These are phyloP conservation scores for Cucumis cinereus DNA, from an alignment of 306 rosid species.

Conservation along the genomic window DNA sequence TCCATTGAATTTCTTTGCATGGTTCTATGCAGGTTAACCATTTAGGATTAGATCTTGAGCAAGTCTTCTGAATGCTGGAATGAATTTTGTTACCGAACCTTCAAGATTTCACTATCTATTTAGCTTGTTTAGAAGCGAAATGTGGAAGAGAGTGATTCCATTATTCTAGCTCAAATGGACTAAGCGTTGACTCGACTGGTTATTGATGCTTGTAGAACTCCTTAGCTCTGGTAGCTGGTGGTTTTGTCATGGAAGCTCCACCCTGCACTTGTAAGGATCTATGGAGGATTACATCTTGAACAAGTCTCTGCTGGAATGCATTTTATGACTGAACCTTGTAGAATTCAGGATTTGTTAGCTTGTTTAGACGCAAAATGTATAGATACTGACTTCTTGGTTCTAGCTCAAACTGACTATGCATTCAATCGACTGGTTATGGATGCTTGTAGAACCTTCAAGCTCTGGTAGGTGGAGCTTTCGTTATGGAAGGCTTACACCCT, in stretches of 20 bases:
- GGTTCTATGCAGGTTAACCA: neutral
- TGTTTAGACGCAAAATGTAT: neutral
- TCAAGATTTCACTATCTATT: neutral
- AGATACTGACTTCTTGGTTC: neutral
- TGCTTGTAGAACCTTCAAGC: neutral
- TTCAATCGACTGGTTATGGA: neutral
- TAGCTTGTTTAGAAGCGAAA: neutral
- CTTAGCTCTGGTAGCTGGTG: neutral
- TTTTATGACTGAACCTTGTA: neutral
- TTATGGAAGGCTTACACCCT: neutral
- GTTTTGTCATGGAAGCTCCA: neutral
- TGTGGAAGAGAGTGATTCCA: neutral
- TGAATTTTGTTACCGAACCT: neutral
- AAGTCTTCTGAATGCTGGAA: neutral
- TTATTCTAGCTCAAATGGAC: neutral
- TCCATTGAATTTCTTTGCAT: neutral
- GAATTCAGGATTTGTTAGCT: neutral
- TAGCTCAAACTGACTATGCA: neutral
- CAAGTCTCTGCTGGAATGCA: neutral
- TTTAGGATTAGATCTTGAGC: neutral
- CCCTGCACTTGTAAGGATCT: no score
- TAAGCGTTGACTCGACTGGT: neutral
- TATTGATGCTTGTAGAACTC: neutral
- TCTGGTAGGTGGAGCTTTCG: neutral
- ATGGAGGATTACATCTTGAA: neutral